Conservation (phyloP, 75 land plant species). For the Isoetes taiwanensis region DNA sequence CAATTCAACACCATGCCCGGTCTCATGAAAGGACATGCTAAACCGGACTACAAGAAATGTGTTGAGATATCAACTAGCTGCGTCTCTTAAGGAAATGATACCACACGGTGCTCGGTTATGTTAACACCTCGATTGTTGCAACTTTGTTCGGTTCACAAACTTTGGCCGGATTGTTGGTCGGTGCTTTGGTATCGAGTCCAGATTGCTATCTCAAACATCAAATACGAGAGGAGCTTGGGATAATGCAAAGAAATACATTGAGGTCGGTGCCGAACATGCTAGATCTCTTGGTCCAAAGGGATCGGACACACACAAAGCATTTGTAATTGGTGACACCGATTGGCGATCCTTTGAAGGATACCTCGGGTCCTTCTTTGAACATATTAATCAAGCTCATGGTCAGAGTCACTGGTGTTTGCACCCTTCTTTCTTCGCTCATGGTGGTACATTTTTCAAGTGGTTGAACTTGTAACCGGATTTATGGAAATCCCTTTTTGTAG, state of each 20-base stretch:
- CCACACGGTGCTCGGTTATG: slow-evolving; percentile 68
- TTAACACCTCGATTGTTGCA: slow-evolving; percentile 63
- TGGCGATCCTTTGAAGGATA: slow-evolving; percentile 77
- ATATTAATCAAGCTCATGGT: slow-evolving; percentile 87
- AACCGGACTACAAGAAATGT: slow-evolving; percentile 62
- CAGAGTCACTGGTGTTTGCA: slow-evolving; percentile 66
- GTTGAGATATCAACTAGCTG: slow-evolving; percentile 68
- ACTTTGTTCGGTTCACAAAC: slow-evolving; percentile 56
- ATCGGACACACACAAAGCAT: slow-evolving; percentile 69
- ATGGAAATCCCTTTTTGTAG: too few species aligned
- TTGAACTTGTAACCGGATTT: too few species aligned
- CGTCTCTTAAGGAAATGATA: slow-evolving; percentile 65
- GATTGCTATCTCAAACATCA: slow-evolving; percentile 70
- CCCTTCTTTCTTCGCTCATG: slow-evolving; percentile 71
- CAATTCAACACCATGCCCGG: slow-evolving; percentile 67
- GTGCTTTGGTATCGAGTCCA: slow-evolving; percentile 43
- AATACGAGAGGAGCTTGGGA: slow-evolving; percentile 89
- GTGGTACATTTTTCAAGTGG: slow-evolving; percentile 66
- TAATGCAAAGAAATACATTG: slow-evolving; percentile 82
- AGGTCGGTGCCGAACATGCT: slow-evolving; percentile 80
- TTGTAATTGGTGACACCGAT: slow-evolving; percentile 72
- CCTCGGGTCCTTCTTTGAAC: slow-evolving; percentile 76
- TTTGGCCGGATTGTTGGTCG: slow-evolving; percentile 53
- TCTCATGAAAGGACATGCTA: slow-evolving; percentile 58
- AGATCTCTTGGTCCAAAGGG: slow-evolving; percentile 72